Conservation (phyloP, 768 basidiomycete species). For the Rhizopogon roseolus region DNA sequence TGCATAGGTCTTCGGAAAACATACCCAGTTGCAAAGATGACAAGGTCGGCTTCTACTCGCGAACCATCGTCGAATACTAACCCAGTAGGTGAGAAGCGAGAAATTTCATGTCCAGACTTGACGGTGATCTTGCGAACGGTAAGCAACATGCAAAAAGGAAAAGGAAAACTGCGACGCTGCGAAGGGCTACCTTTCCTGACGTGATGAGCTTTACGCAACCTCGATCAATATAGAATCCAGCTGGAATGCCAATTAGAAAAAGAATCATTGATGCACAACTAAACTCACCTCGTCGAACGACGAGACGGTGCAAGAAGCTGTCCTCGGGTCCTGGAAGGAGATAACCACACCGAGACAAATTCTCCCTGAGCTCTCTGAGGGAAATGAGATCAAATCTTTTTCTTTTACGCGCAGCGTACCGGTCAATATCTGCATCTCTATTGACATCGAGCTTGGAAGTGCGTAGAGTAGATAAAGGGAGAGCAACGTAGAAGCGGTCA, state of each 20-base stretch:
- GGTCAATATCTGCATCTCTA: conserved; percentile 1
- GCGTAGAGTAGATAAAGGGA: conserved; percentile 3
- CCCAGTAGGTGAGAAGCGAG: neutral
- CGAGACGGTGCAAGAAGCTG: conserved; percentile 3
- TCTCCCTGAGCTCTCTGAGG: neutral
- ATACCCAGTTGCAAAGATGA: conserved; percentile 3
- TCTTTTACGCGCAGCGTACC: neutral
- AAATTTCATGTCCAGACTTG: conserved; percentile 2
- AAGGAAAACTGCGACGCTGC: neutral
- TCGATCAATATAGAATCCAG: conserved; percentile 4
- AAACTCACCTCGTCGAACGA: conserved; percentile 1
- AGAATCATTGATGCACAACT: neutral
- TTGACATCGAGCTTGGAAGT: neutral
- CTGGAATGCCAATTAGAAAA: neutral
- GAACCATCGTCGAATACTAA: conserved; percentile 2
- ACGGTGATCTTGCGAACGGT: neutral
- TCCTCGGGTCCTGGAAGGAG: neutral
- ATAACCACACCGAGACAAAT: neutral
- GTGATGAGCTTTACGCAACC: conserved; percentile 4
- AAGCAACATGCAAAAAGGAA: neutral
- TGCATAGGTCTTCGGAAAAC: neutral
- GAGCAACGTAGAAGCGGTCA: conserved; percentile 6
- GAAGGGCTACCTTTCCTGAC: neutral
- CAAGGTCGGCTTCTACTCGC: neutral
- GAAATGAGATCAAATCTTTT: neutral